Evolutionary conservation across 768 basidiomycete species (phyloP).

Genomic region (Phlebiopsis gigantea): DNA sequence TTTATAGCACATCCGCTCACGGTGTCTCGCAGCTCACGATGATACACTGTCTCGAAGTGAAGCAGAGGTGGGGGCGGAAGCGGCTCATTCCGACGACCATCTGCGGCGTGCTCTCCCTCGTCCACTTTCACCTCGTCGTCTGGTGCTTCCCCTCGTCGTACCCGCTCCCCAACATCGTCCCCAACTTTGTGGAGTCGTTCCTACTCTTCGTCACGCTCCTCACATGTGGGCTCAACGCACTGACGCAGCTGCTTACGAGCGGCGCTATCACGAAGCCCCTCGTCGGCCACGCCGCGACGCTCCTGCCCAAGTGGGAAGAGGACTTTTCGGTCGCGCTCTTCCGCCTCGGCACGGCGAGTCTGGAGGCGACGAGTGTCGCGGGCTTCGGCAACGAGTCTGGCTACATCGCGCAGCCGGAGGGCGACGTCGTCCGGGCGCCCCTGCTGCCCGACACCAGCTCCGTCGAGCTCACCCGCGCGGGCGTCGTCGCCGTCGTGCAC

Average conservation of each 20-base stretch:
- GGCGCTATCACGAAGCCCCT: constrained; percentile 55
- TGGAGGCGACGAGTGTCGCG: constrained; percentile 67
- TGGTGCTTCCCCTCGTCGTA: constrained; percentile 44
- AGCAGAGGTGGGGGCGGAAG: constrained; percentile 55
- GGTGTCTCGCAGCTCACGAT: constrained; percentile 44
- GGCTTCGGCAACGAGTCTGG: constrained; percentile 75
- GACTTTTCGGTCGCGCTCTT: constrained; percentile 70
- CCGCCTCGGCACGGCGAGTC: constrained; percentile 66
- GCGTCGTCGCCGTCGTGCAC: constrained; percentile 34
- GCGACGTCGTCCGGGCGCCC: not conserved
- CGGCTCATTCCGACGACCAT: constrained; percentile 68
- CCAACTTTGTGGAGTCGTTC: constrained; percentile 64
- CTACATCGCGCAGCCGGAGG: constrained; percentile 31
- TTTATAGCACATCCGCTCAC: not conserved
- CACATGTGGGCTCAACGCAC: constrained; percentile 53
- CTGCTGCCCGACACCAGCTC: constrained; percentile 16
- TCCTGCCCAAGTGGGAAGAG: constrained; percentile 57
- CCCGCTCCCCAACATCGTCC: constrained; percentile 70
- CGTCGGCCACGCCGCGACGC: constrained; percentile 40
- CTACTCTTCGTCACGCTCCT: constrained; percentile 53
- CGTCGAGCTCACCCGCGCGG: constrained; percentile 36
- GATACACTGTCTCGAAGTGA: constrained; percentile 62
- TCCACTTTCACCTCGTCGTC: constrained; percentile 64
- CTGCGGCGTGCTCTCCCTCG: constrained; percentile 50
- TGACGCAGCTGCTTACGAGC: constrained; percentile 63